Conservation (phyloP, 2,329 filamentous ascomycete species). For the Coniochaeta sp. region DNA sequence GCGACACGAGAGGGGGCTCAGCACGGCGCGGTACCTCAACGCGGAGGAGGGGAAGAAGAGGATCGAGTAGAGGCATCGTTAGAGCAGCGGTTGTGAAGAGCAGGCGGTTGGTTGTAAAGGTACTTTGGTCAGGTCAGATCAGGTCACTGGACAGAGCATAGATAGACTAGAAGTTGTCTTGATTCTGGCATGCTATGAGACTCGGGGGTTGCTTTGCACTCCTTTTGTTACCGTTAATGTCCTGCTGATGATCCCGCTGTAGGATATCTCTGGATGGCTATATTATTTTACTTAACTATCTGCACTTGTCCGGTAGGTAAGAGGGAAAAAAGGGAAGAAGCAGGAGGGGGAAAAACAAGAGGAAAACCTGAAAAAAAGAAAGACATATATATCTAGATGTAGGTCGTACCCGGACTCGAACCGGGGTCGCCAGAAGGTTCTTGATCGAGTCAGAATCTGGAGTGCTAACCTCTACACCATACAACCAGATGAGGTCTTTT, state of each 20-base stretch:
- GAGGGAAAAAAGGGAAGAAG: too few relatives aligned
- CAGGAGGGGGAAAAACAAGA: too few relatives aligned
- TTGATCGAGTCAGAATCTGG: background rate
- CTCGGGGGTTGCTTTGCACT: too few relatives aligned
- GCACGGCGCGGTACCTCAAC: constrained; percentile 72
- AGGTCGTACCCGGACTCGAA: background rate
- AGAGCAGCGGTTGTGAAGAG: background rate
- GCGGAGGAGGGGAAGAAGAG: constrained; percentile 98
- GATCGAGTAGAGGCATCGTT: constrained; percentile 62
- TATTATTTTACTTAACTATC: too few relatives aligned
- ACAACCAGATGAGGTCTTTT: background rate
- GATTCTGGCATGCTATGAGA: too few relatives aligned
- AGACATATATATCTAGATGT: constrained; percentile 4
- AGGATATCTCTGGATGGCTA: too few relatives aligned
- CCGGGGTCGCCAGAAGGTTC: background rate
- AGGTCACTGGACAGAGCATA: background rate
- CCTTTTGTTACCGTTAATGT: too few relatives aligned
- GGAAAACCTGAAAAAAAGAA: too few relatives aligned
- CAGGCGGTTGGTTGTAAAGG: background rate
- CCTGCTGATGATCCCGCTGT: too few relatives aligned
- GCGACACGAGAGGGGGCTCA: constrained; percentile 74
- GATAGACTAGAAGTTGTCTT: background rate
- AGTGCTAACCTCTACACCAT: background rate
- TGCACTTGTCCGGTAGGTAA: too few relatives aligned
- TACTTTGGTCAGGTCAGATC: too few relatives aligned